Evolutionary conservation across 2,329 filamentous ascomycete species (phyloP).

Genomic region (Claviceps sp.): DNA sequence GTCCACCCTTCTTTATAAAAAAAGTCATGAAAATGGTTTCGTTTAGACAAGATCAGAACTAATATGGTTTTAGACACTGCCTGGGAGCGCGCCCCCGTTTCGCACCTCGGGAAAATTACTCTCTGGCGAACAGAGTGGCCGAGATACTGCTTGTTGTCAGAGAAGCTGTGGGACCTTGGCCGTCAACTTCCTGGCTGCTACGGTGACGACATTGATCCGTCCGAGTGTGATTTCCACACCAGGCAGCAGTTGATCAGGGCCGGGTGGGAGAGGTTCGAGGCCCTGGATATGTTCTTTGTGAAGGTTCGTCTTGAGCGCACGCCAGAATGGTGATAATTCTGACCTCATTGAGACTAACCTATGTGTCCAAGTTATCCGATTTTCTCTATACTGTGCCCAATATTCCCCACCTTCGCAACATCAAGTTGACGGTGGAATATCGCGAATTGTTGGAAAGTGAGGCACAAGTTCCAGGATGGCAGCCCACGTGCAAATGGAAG

Average conservation of each 20-base stretch:
- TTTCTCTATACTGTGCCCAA: slow-evolving; percentile 45
- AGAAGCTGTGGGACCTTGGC: slow-evolving; percentile 38
- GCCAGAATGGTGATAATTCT: not conserved
- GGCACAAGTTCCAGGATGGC: slow-evolving; percentile 27
- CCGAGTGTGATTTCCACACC: slow-evolving; percentile 26
- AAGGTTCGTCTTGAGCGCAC: slow-evolving; percentile 30
- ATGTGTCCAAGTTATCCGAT: slow-evolving; percentile 38
- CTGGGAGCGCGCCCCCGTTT: slow-evolving; percentile 44
- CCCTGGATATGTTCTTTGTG: slow-evolving; percentile 53
- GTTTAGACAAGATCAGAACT: not conserved
- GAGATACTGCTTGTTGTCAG: slow-evolving; percentile 40
- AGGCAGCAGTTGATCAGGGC: slow-evolving; percentile 34
- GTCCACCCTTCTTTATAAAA: no score
- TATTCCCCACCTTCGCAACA: slow-evolving; percentile 42
- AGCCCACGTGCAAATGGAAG: slow-evolving; percentile 41
- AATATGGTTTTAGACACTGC: slow-evolving; percentile 35
- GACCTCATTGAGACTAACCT: not conserved
- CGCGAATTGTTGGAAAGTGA: slow-evolving; percentile 43
- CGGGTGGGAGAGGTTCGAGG: slow-evolving; percentile 39
- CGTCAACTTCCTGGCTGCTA: slow-evolving; percentile 40
- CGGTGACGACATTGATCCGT: slow-evolving; percentile 30
- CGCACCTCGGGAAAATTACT: slow-evolving; percentile 38
- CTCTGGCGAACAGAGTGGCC: slow-evolving; percentile 48
- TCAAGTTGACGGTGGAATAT: slow-evolving; percentile 45
- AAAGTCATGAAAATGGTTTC: no score